Base-by-base conservation (phyloP, 768 basidiomycete species). In the Rhizopogon rudus region DNA sequence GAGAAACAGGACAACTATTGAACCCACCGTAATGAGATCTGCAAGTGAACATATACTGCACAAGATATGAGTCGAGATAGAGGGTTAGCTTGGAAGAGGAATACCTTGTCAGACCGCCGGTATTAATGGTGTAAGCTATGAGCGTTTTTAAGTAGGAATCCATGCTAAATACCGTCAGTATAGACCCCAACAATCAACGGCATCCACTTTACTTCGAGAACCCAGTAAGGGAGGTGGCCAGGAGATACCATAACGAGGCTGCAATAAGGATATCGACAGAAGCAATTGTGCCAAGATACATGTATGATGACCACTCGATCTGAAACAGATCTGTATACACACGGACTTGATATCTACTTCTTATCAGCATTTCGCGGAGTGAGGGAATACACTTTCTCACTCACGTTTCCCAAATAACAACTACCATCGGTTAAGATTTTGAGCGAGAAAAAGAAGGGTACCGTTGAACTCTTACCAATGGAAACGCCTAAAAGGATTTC, bases 71-170 rank as follows among this genome's bases (percentile, higher is more conserved):
- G 31, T 51, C 14, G 7, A 16, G 6, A 25, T 16, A 33, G 10
- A 12, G 25, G 16, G 6, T 25, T 16, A 16, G 31, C 13, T 7
- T 12, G 20, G n/a, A n/a, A 6, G 20, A 25, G 20, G 4, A 6
- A n/a, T 51, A 53, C 52, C 52, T 53, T 12, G 52, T 53, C 6
- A 53, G 45, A 22, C 42, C 28, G 12, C 52, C 52, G 4, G n/a
- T 37, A 28, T 53, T 10, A 22, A 53, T 33, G 20, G 22, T 33
- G 20, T 51, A 53, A 9, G 12, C 1, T 2, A 53, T 53, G 16
- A 53, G 43, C 20, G 13, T 51, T n/a, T 4, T n/a, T 16, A 53
- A n/a, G 6, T 35, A 53, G n/a, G 17, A 16, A 37, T 53, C 52
- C n/a, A 29, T 53, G 6, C 52, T 53, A 25, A 22, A 35, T 5